These are phyloP conservation scores for Chaetothyriales sp. DNA, from an alignment of 2,329 filamentous ascomycete genomes.

Conservation along the genomic window DNA sequence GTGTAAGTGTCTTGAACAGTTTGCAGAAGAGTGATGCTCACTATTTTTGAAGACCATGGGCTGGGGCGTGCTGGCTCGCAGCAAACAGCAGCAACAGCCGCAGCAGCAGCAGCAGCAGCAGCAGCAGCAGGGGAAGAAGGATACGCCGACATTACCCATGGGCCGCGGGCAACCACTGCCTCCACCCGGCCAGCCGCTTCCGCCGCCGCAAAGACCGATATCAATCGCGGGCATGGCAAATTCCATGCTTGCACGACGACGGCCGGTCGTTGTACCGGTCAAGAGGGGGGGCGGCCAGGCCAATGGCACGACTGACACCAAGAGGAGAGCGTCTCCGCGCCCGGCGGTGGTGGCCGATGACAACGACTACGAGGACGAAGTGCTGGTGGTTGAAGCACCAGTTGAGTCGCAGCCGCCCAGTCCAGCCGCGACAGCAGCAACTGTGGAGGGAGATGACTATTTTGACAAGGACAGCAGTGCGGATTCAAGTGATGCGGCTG, in stretches of 20 bases:
- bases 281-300: neutral
- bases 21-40: neutral
- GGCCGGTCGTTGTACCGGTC: slow-evolving; percentile 5
- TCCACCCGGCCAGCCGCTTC: slow-evolving; percentile 64
- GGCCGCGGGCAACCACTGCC: slow-evolving; percentile 70
- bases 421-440: slow-evolving; percentile 26
- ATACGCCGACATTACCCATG: slow-evolving; percentile 52
- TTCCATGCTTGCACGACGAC: slow-evolving; percentile 18
- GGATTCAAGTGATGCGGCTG: too few relatives aligned
- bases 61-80: slow-evolving; percentile 33
- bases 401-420: slow-evolving; percentile 45
- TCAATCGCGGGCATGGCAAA: slow-evolving; percentile 22
- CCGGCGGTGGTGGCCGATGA: too few relatives aligned
- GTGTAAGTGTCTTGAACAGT: slow-evolving; percentile 9
- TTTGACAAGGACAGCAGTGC: slow-evolving; percentile 11
- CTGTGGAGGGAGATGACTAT: slow-evolving; percentile 17
- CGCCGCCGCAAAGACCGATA: slow-evolving; percentile 46
- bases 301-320: slow-evolving; percentile 15
- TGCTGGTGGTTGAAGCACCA: slow-evolving; percentile 52
- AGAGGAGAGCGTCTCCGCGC: slow-evolving; percentile 22
- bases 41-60: neutral
- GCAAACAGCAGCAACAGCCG: slow-evolving; percentile 19
- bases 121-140: slow-evolving; percentile 27
- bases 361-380: slow-evolving; percentile 32
- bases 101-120: too few relatives aligned